These are phyloP conservation scores for Pythium diclinum DNA, from an alignment of 352 stramenopile genomes.

Conservation along the genomic window DNA sequence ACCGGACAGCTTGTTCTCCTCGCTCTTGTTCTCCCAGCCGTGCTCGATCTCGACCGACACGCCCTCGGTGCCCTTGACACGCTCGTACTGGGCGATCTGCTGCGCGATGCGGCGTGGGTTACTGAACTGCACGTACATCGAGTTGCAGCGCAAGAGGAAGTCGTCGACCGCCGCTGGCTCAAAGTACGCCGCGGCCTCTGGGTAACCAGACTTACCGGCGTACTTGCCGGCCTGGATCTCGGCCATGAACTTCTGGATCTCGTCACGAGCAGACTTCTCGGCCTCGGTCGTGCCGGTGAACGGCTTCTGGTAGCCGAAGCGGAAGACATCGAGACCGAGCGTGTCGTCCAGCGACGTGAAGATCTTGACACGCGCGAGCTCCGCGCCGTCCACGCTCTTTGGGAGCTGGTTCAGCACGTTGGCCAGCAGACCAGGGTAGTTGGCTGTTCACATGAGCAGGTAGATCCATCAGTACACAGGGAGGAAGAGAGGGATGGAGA, in stretches of 20 bases:
- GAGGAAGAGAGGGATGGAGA: background rate
- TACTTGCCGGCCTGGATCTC: slow-evolving; percentile 80
- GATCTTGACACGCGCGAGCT: slow-evolving; percentile 86
- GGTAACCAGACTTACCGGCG: slow-evolving; percentile 45
- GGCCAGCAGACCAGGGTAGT: slow-evolving; percentile 70
- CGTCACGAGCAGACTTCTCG: slow-evolving; percentile 52
- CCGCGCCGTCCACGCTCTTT: slow-evolving; percentile 53
- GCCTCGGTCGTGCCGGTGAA: slow-evolving; percentile 59
- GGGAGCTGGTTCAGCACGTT: slow-evolving; percentile 73
- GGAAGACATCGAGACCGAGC: slow-evolving; percentile 85
- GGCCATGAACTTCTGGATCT: slow-evolving; percentile 65
- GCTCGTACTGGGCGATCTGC: slow-evolving; percentile 69
- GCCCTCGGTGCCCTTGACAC: slow-evolving; percentile 67
- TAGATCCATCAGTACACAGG: background rate
- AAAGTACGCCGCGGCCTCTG: slow-evolving; percentile 51
- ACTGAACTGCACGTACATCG: slow-evolving; percentile 83
- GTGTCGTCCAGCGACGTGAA: slow-evolving; percentile 86
- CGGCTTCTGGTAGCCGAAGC: slow-evolving; percentile 70
- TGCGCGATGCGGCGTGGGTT: slow-evolving; percentile 67
- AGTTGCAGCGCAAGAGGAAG: slow-evolving; percentile 69
- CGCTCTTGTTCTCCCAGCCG: slow-evolving; percentile 73
- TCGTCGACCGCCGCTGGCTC: slow-evolving; percentile 58
- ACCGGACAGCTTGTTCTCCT: slow-evolving; percentile 81
- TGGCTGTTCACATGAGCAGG: slow-evolving; percentile 22
- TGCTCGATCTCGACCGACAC: slow-evolving; percentile 78